A percentile compares a stretch with the other conserved stretches of the same genome.
Conservation (phyloP, 495 filamentous ascomycete species). For the Wilcoxina mikolae region DNA sequence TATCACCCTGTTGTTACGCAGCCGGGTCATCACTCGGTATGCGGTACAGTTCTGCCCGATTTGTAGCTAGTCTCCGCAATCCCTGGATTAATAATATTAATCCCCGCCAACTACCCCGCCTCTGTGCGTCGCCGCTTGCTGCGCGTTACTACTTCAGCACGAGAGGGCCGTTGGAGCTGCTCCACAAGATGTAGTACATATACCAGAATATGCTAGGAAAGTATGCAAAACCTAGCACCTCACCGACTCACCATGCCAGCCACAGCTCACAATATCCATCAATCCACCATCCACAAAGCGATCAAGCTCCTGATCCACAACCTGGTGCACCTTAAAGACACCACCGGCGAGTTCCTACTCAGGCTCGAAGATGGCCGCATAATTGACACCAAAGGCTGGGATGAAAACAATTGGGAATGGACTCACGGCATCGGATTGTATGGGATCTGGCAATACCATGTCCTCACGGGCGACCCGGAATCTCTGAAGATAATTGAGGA, state of each 20-base stretch:
- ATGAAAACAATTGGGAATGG: conserved; percentile 55
- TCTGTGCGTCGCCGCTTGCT: too few relatives aligned
- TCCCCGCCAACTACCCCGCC: too few relatives aligned
- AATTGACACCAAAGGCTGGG: conserved; percentile 67
- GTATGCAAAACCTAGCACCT: too few relatives aligned
- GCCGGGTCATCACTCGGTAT: too few relatives aligned
- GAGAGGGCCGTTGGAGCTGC: too few relatives aligned
- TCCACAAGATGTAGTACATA: too few relatives aligned
- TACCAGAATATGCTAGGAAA: too few relatives aligned
- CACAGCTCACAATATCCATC: conserved; percentile 30
- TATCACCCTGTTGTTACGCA: too few relatives aligned
- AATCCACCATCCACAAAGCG: conserved; percentile 38
- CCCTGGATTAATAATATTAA: too few relatives aligned
- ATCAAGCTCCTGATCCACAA: conserved; percentile 50
- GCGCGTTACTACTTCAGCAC: too few relatives aligned
- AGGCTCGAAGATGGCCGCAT: conserved; percentile 51
- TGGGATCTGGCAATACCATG: conserved; percentile 64
- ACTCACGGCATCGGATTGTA: conserved; percentile 65
- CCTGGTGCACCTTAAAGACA: conserved; percentile 55
- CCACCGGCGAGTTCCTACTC: conserved; percentile 52
- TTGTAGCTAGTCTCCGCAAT: too few relatives aligned
- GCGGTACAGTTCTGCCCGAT: too few relatives aligned
- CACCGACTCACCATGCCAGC: conserved; percentile 32
- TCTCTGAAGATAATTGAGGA: conserved; percentile 44
- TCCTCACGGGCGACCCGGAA: conserved; percentile 45